These are phyloP conservation scores for Raddia distichophylla DNA, from an alignment of 176 grass and related monocot species.

Conservation along the genomic window DNA sequence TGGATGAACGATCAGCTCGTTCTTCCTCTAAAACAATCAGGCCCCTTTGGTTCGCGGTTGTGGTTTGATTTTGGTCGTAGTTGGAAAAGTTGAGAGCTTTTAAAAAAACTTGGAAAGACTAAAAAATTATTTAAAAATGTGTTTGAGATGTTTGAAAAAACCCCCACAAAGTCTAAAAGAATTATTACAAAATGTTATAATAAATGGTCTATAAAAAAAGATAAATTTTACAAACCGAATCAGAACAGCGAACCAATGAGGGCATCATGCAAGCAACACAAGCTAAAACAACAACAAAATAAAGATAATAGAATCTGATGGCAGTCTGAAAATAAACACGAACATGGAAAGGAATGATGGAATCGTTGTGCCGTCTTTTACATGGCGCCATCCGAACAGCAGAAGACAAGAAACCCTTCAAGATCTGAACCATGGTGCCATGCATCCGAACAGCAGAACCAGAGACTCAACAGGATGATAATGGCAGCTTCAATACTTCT, in stretches of 20 bases:
- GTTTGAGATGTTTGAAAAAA: too few relatives aligned
- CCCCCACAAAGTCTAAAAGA: too few relatives aligned
- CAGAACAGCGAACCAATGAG: too few relatives aligned
- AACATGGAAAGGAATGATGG: neutral
- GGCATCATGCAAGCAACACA: neutral
- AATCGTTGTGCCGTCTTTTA: constrained; percentile 19
- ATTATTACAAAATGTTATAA: too few relatives aligned
- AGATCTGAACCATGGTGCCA: constrained; percentile 14
- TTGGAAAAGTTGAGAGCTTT: too few relatives aligned
- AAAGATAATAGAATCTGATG: neutral
- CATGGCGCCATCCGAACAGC: constrained; percentile 1
- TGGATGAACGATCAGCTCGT: neutral
- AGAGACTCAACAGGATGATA: constrained; percentile 14
- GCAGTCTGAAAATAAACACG: neutral
- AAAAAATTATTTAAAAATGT: too few relatives aligned
- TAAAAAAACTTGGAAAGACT: too few relatives aligned
- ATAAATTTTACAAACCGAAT: too few relatives aligned
- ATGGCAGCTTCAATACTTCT: constrained; percentile 21
- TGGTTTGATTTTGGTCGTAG: too few relatives aligned
- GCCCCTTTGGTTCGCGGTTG: too few relatives aligned
- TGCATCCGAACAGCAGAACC: neutral
- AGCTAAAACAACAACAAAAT: neutral
- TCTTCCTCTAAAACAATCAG: neutral
- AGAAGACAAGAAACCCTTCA: neutral
- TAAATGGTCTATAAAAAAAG: too few relatives aligned